A percentile compares a stretch with the other conserved stretches of the same genome.
phyloP scores from a whole-genome alignment of 805 yeast genomes.

The Zygosaccharomyces pseudorouxii region DNA sequence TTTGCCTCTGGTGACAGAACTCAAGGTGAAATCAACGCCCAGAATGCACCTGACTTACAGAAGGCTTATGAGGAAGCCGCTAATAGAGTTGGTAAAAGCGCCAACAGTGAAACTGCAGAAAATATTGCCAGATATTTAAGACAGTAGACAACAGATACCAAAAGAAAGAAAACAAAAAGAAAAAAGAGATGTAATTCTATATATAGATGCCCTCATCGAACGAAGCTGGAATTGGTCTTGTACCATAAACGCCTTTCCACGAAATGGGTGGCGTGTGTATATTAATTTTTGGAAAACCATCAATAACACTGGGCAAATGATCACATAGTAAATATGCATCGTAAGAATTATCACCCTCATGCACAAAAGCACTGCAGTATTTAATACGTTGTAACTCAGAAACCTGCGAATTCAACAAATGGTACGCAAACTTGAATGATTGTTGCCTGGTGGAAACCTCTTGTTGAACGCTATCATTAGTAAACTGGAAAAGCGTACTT shows the following conservation, averaged over 20 bases:
- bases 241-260: constrained; percentile 86
- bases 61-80: constrained; percentile 70
- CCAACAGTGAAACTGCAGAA: constrained; percentile 65
- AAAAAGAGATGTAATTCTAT: constrained; percentile 8
- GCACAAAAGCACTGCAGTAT: constrained; percentile 59
- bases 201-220: constrained; percentile 69
- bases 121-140: constrained; percentile 64
- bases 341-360: constrained; percentile 82
- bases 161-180: no score
- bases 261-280: constrained; percentile 59
- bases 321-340: constrained; percentile 49
- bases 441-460: constrained; percentile 29
- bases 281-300: constrained; percentile 20
- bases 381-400: constrained; percentile 25
- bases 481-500: constrained; percentile 23
- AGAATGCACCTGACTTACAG: constrained; percentile 46
- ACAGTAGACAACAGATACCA: constrained; percentile 21
- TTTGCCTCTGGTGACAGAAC: constrained; percentile 61
- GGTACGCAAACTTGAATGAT: constrained; percentile 29
- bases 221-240: constrained; percentile 57
- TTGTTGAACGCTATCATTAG: constrained; percentile 23
- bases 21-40: constrained; percentile 52
- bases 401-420: constrained; percentile 21
- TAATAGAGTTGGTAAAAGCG: constrained; percentile 54
- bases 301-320: constrained; percentile 22